These are phyloP conservation scores for Reutealis trisperma DNA, from an alignment of 345 rosid species.

Conservation along the genomic window DNA sequence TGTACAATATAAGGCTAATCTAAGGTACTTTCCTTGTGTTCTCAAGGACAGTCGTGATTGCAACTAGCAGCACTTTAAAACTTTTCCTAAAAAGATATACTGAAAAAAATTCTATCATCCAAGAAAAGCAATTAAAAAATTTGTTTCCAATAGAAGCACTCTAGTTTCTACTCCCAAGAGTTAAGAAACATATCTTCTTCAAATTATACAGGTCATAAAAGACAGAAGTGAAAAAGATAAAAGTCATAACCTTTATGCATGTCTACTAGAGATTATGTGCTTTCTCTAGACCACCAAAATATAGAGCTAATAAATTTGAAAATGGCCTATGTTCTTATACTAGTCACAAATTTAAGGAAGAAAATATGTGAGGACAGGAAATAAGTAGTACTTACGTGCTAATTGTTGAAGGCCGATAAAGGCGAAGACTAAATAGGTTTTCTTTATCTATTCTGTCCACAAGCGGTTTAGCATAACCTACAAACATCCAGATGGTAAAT, in stretches of 20 bases:
- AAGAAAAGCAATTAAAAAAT: background rate
- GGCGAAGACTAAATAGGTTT: conserved; percentile 66
- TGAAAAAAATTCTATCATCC: background rate
- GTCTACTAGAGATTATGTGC: too few relatives aligned
- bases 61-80: background rate
- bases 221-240: background rate
- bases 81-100: background rate
- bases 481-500: background rate
- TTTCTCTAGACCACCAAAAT: background rate
- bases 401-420: conserved; percentile 93
- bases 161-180: background rate
- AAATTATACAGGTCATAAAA: background rate
- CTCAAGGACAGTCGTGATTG: background rate
- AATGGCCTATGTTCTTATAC: background rate
- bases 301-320: background rate
- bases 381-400: conserved; percentile 67
- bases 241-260: background rate
- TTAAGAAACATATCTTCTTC: background rate
- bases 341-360: background rate
- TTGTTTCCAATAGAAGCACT: background rate
- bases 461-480: conserved; percentile 98
- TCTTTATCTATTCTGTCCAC: conserved; percentile 83
- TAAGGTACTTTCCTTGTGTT: too few relatives aligned
- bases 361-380: background rate
- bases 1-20: too few relatives aligned